Base-by-base conservation (phyloP, 2,329 filamentous ascomycete genomes). In the Incumbomyces delicatus region DNA sequence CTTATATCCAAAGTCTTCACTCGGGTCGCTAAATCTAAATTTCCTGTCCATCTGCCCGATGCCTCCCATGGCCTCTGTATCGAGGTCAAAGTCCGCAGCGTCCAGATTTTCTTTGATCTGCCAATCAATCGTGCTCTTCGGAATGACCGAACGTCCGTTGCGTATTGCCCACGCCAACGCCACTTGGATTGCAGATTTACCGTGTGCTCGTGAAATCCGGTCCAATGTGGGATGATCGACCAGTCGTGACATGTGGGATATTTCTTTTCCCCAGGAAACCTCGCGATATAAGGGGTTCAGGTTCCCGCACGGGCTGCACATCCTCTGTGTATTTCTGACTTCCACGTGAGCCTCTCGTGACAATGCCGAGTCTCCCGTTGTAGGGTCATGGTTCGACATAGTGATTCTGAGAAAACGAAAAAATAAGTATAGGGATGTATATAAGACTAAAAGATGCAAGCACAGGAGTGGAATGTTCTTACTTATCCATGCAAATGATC, bases 91-190 rank as follows among this genome's bases (percentile, higher is more conserved):
- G 47, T 67, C 22, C 8, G 22, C 51, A 38, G 64, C 58, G 41
- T 61, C 59, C n/a, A 50, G 38, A 54, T 69, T 69, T 22, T 59
- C 63, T 41, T 66, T 63, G 46, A 68, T 69, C 32, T 64, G 64
- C 34, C 63, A 57, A 6, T 63, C 64, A 8, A 62, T 68, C 14
- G 64, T 65, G 4, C 63, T 67, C 53, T 68, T 66, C 51, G 66
- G 64, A 31, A 69, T 61, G 37, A 68, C 65, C 12, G 63, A 63
- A 29, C 65, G 63, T 41, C 64, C 63, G 44, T 65, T 63, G 44
- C 63, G 58, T 42, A 66, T 58, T 52, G 67, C 64, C 65, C 65
- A 69, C 51, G 64, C 66, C 46, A 69, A 54, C 47, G 67, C 52
- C 43, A 68, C 60, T 14, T 61, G 57, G 8, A 63, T 63, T 0